Evolutionary conservation across 1,284 basidiomycete species (phyloP).

Genomic region (Termitomyces sp.): DNA sequence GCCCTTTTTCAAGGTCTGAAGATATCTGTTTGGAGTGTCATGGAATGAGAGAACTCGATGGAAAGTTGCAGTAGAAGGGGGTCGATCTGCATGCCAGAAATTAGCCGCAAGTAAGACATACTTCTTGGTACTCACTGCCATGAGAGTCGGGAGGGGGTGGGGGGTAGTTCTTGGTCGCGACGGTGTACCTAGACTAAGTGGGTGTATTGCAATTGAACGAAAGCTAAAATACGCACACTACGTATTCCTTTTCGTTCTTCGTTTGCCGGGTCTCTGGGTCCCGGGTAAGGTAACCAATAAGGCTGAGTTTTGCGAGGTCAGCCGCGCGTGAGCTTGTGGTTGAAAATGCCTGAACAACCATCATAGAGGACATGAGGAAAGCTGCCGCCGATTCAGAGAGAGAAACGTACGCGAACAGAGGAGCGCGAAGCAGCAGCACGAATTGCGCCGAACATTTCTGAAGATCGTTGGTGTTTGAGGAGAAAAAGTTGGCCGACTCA

Average conservation of each 20-base stretch:
- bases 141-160: slow-evolving; percentile 52
- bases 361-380: background rate
- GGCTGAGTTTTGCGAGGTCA: slow-evolving; percentile 69
- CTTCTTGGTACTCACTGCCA: slow-evolving; percentile 43
- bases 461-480: background rate
- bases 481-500: background rate
- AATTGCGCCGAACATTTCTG: slow-evolving; percentile 44
- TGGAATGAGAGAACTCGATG: slow-evolving; percentile 72
- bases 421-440: slow-evolving; percentile 39
- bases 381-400: background rate
- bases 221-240: slow-evolving; percentile 45
- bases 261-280: slow-evolving; percentile 67
- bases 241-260: slow-evolving; percentile 71
- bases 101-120: background rate
- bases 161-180: slow-evolving; percentile 63
- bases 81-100: slow-evolving; percentile 39
- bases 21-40: slow-evolving; percentile 49
- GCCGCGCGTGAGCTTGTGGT: slow-evolving; percentile 46
- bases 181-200: slow-evolving; percentile 47
- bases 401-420: slow-evolving; percentile 42
- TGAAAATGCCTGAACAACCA: slow-evolving; percentile 56
- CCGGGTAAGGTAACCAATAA: slow-evolving; percentile 68
- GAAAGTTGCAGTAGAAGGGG: slow-evolving; percentile 57
- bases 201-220: background rate
- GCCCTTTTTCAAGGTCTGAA: slow-evolving; percentile 62